A percentile compares a stretch with the other conserved stretches of the same genome.
Evolutionary conservation across 768 basidiomycete species (phyloP).

Genomic region (Dacryopinax spathularia): DNA sequence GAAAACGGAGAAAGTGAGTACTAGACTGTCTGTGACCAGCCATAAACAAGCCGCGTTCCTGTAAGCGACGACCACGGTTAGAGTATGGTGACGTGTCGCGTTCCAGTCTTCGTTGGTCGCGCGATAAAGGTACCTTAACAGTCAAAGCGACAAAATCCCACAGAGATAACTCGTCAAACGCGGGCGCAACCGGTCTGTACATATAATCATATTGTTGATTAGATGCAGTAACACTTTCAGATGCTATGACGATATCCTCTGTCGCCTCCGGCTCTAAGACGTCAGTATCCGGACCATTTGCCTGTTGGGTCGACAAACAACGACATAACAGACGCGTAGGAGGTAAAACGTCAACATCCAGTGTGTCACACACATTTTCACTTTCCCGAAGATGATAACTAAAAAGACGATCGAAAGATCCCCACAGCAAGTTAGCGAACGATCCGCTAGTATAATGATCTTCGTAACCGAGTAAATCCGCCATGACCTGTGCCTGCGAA

Average conservation of each 20-base stretch:
- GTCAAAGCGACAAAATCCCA: slow-evolving; percentile 23
- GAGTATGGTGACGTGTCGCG: background rate
- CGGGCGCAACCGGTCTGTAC: slow-evolving; percentile 4
- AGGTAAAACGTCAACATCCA: background rate
- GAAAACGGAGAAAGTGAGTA: slow-evolving; percentile 15
- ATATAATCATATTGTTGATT: slow-evolving; percentile 22
- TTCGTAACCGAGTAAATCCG: slow-evolving; percentile 24
- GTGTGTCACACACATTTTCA: no score
- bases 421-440: slow-evolving; percentile 28
- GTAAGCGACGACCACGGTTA: background rate
- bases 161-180: slow-evolving; percentile 13
- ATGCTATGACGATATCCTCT: background rate
- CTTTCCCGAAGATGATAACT: slow-evolving; percentile 7
- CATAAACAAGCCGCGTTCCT: background rate
- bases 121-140: slow-evolving; percentile 13
- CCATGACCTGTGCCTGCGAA: slow-evolving; percentile 27
- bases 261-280: background rate
- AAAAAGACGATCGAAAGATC: slow-evolving; percentile 20
- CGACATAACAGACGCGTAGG: slow-evolving; percentile 12
- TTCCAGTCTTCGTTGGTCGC: background rate
- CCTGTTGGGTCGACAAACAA: no score
- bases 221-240: slow-evolving; percentile 8
- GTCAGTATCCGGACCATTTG: slow-evolving; percentile 5
- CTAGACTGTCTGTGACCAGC: slow-evolving; percentile 15
- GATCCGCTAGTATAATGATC: slow-evolving; percentile 29